Evolutionary conservation across 257 asterid genomes (phyloP).

Genomic region (Lavandula angustifolia): DNA sequence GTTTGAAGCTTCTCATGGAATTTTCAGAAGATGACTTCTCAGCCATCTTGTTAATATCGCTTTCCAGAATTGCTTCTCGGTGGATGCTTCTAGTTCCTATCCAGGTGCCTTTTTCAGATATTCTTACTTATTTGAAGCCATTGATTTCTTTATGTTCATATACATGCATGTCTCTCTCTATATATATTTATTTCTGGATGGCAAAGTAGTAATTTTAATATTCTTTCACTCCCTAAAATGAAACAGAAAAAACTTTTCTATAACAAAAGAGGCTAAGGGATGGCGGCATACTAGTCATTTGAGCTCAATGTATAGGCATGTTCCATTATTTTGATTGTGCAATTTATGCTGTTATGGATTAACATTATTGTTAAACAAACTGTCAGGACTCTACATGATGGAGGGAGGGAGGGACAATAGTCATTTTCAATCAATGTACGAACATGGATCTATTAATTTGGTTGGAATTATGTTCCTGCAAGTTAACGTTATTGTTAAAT

Average conservation of each 20-base stretch:
- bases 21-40: conserved; percentile 68
- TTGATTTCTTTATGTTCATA: conserved; percentile 11
- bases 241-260: conserved; percentile 9
- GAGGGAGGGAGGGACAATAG: conserved; percentile 14
- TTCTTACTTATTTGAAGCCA: conserved; percentile 6
- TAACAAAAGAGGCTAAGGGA: conserved; percentile 13
- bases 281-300: conserved; percentile 17
- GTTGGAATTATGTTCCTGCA: neutral
- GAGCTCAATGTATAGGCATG: conserved; percentile 4
- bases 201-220: neutral
- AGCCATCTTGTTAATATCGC: conserved; percentile 71
- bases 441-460: neutral
- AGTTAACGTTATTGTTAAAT: neutral
- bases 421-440: conserved; percentile 15
- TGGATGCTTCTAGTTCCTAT: conserved; percentile 66
- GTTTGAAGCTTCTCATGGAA: conserved; percentile 66
- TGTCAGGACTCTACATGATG: neutral
- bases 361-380: conserved; percentile 14
- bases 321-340: neutral
- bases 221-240: conserved; percentile 14
- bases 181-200: neutral
- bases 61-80: conserved; percentile 74
- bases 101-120: conserved; percentile 56
- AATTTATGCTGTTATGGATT: conserved; percentile 2
- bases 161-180: too few relatives aligned